Evolutionary conservation across 164 flowering plant species (phyloP), one percentile per base, ranked within the genome.

Genomic region (Tetracentron sinense): DNA sequence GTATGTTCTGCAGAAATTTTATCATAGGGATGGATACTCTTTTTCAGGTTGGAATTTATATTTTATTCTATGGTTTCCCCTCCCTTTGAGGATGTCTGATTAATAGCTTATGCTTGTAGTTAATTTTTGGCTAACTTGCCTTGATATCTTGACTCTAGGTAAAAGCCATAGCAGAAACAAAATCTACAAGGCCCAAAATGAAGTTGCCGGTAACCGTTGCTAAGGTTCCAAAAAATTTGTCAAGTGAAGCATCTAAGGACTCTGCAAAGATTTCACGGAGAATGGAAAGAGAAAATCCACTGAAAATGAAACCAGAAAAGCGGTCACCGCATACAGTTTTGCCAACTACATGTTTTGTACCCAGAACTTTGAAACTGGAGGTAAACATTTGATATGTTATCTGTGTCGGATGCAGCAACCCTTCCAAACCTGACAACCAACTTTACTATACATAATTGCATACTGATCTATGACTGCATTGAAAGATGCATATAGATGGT

Each of bases 251-350:
- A 12, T 64, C 67, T 26, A 81, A 71, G 64, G 64, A 55, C 54
- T 67, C 65, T 57, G 69, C 56, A 59, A 79, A 60, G 47, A 74
- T 31, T 47, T 61, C 76, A 27, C 64, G 54, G 54, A 69, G 49
- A 78, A 65, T 29, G 38, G 83, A 71, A 66, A 73, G 54, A 42
- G 73, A 57, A 58, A 67, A 44, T 71, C 20, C 63, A 23, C 15
- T 23, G 65, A 75, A 52, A 69, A 63, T 33, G 11, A 81, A 77
- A 64, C 20, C 50, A 58, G 81, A 76, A 47, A 79, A 79, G 66
- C 67, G 56, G 35, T 52, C 72, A 60, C 31, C 55, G 4, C 67
- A 62, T 53, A 51, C 75, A 58, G 51, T 63, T 42, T 33, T 42
- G 62, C 64, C 70, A 57, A 21, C 52, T 52, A 31, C 29, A 31